Base-by-base conservation (phyloP, 2,329 filamentous ascomycete species). In the Curvularia verruculosa region DNA sequence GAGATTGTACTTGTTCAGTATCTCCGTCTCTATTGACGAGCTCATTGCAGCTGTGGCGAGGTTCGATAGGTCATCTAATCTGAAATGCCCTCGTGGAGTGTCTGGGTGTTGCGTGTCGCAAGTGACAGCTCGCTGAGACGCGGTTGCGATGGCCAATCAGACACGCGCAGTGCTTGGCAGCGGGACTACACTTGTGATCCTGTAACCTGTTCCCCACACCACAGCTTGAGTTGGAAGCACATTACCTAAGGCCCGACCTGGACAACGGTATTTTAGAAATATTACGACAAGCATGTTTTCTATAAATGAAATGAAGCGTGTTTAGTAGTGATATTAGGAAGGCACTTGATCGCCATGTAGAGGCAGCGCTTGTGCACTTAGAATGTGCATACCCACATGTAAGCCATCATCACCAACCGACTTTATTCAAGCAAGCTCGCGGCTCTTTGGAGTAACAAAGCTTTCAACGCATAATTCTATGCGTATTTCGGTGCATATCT, bases 1-100 rank as follows among this genome's bases (percentile, higher is more conserved):
- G 47, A 98, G 85, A 75, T 92, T 90, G 80, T 98, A 98, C 79
- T 96, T 92, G 67, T 92, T 92, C 69, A 95, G 86, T 52, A 98
- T 86, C 44, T 85, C 87, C 60, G 88, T 85, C 71, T 95, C 90
- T 31, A 69, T 69, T 21, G 63, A 58, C 44, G 62, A 56, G 47
- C 67, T 71, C 72, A 75, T 75, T 46, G 59, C 59, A 52, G 60
- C 50, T 54, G 43, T 18, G 52, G 31, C 13, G 50, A 54, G 43
- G 31, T 41, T 45, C 23, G 39, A 37, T 40, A n/a, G 49, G 31
- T 37, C 39, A 44, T 48, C 41, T 34, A 39, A 12, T 23, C 19
- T 31, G 49, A 34, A 48, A 41, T 52, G 55, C 24, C 15, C 49
- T 44, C 19, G 49, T 21, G 24, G 31, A 26, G 26, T 49, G 54